A percentile compares a stretch with the other conserved stretches of the same genome.
Evolutionary conservation across 2,329 filamentous ascomycete species (phyloP).

Genomic region (Claviceps sp.): DNA sequence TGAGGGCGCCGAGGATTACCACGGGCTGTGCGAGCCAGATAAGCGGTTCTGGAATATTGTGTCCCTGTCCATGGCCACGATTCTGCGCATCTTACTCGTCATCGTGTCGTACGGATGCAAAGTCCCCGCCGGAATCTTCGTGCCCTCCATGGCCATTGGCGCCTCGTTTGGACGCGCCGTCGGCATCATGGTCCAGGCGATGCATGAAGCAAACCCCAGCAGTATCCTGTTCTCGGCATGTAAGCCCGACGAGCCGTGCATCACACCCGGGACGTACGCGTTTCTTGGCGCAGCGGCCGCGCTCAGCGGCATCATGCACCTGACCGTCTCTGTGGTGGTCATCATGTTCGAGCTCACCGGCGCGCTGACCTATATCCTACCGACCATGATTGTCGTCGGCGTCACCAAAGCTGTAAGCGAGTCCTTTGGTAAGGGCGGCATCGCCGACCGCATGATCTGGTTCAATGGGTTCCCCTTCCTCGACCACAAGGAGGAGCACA

Average conservation of each 20-base stretch:
- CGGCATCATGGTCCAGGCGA: slow-evolving; percentile 84
- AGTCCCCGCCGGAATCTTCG: slow-evolving; percentile 94
- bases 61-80: slow-evolving; percentile 65
- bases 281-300: slow-evolving; percentile 88
- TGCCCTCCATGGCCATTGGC: slow-evolving; percentile 94
- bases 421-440: slow-evolving; percentile 86
- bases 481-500: slow-evolving; percentile 94
- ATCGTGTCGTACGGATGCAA: slow-evolving; percentile 97
- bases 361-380: slow-evolving; percentile 91
- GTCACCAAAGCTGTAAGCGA: slow-evolving; percentile 90
- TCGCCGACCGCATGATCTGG: slow-evolving; percentile 97
- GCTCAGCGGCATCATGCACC: slow-evolving; percentile 93
- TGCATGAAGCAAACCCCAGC: slow-evolving; percentile 72
- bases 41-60: slow-evolving; percentile 67
- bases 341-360: slow-evolving; percentile 99
- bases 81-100: slow-evolving; percentile 70
- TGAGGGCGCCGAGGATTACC: slow-evolving; percentile 75
- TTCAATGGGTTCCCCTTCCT: slow-evolving; percentile 96
- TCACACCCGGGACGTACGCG: slow-evolving; percentile 93
- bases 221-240: slow-evolving; percentile 82
- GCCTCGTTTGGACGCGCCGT: slow-evolving; percentile 87
- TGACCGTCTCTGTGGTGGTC: slow-evolving; percentile 90
- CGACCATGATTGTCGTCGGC: slow-evolving; percentile 97
- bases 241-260: slow-evolving; percentile 83
- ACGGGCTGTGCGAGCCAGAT: slow-evolving; percentile 71